Base-by-base conservation (phyloP, 2,329 filamentous ascomycete species). In the Metarhizium album region DNA sequence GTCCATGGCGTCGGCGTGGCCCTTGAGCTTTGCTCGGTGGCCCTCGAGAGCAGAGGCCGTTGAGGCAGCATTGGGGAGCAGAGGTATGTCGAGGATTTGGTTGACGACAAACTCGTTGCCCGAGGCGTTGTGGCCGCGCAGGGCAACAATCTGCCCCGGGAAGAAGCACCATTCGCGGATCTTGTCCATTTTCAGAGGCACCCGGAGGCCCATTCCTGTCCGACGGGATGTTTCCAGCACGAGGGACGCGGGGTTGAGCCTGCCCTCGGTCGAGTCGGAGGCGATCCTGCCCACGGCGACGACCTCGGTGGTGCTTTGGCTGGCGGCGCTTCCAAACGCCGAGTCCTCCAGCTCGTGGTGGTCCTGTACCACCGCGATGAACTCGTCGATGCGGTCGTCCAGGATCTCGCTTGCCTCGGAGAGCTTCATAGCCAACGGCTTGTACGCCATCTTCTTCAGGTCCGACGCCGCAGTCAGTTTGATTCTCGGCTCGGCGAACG, bases 301-400 rank as follows among this genome's bases (percentile, higher is more conserved):
- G 35, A 97, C 82, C 61, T 95, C 89, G 22, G 81, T 84, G 2
- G 89, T 94, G 57, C 87, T 87, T 65, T 94, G 86, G 49, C 79
- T 82, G 22, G 88, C 87, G 13, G 93, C 89, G 64, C 87, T 95
- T 46, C 90, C 90, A 65, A 98, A 94, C 0, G 81, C 85, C 18
- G 80, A 78, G 53, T 93, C 84, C 18, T 93, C 87, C 5, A 95
- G 73, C 14, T 79, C 74, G 66, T 95, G 80, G 57, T 90, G 75
- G 51, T 84, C 79, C 67, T 87, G 83, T 4, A 95, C 75, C 2
- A 90, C 67, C n/a, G 74, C 71, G 53, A 82, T 76, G 61, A 96
- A 95, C 55, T 90, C 89, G 60, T 97, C 90, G 71, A 98, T 96
- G 59, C 90, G 79, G 67, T 97, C 91, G 68, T 98, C 93, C 7